Evolutionary conservation across 306 rosid species (phyloP).

Genomic region (Prosopis cineraria): DNA sequence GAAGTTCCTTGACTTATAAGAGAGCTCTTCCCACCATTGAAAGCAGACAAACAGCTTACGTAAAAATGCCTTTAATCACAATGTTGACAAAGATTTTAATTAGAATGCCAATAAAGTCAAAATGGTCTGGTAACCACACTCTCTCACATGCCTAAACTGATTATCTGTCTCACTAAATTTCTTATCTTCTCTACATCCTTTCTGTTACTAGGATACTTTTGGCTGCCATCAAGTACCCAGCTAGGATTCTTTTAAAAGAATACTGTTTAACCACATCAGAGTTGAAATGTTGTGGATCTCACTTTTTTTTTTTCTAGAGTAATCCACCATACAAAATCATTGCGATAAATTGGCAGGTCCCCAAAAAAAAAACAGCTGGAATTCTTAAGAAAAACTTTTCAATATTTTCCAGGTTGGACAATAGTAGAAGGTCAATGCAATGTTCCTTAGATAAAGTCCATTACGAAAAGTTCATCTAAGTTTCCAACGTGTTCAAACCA

Average conservation of each 20-base stretch:
- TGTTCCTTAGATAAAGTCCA: too few species aligned
- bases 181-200: neutral
- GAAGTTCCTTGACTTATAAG: neutral
- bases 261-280: neutral
- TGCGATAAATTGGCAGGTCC: neutral
- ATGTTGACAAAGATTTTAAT: neutral
- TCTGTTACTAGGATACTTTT: neutral
- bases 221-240: neutral
- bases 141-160: neutral
- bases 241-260: neutral
- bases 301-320: neutral
- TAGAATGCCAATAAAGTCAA: neutral
- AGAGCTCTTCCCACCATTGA: neutral
- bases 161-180: too few species aligned
- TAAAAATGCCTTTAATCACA: neutral
- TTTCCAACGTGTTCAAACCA: too few species aligned
- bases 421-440: too few species aligned
- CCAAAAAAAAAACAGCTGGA: neutral
- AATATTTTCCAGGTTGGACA: too few species aligned
- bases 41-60: neutral
- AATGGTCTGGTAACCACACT: neutral
- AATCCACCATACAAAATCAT: too few species aligned
- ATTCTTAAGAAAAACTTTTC: too few species aligned
- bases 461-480: too few species aligned
- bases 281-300: neutral